phyloP scores from a whole-genome alignment of 805 yeast genomes.

The Kazachstania taianensis region DNA sequence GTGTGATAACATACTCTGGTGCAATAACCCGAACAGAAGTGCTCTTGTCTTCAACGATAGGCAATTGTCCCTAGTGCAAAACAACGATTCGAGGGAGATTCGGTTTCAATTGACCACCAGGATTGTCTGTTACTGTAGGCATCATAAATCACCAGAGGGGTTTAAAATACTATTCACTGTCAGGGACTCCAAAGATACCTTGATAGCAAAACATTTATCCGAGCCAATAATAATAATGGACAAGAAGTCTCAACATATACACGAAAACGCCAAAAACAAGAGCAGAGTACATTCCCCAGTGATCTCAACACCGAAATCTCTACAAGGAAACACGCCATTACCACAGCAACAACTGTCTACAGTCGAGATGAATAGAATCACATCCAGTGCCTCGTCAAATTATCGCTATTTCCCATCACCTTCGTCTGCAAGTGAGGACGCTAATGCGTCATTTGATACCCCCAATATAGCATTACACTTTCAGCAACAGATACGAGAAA shows the following conservation, averaged over 20 bases:
- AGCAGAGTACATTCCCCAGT: conserved; percentile 2
- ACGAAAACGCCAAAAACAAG: background rate
- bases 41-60: conserved; percentile 88
- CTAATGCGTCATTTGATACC: too few relatives aligned
- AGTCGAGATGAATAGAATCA: too few relatives aligned
- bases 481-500: too few relatives aligned
- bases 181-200: conserved; percentile 47
- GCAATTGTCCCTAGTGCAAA: conserved; percentile 81
- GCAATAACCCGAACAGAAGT: conserved; percentile 60
- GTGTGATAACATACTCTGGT: conserved; percentile 68
- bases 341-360: background rate
- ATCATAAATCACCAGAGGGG: conserved; percentile 82
- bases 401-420: conserved; percentile 38
- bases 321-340: background rate
- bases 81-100: conserved; percentile 28
- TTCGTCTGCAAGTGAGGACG: conserved; percentile 46
- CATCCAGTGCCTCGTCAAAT: too few relatives aligned
- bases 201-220: conserved; percentile 65
- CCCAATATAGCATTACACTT: too few relatives aligned
- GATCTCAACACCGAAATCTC: background rate
- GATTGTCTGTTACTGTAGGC: conserved; percentile 92
- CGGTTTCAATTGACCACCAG: conserved; percentile 50
- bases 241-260: conserved; percentile 58
- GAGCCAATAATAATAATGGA: conserved; percentile 86
- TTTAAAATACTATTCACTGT: conserved; percentile 63